phyloP scores from a whole-genome alignment of 2,329 filamentous ascomycete species.

The Blastomyces gilchristii region DNA sequence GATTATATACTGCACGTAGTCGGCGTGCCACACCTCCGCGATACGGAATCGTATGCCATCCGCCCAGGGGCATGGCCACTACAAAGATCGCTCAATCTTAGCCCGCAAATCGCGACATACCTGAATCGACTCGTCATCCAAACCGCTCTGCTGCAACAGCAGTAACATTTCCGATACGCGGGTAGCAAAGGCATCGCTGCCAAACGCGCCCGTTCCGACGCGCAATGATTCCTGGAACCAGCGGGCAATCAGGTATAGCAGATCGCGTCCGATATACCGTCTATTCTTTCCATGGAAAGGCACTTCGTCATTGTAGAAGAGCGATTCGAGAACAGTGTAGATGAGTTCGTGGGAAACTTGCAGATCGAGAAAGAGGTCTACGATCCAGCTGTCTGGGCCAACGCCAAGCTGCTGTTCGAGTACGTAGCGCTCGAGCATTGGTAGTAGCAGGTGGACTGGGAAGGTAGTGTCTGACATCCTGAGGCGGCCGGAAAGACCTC shows the following conservation, averaged over 20 bases:
- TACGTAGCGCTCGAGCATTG: slow-evolving; percentile 46
- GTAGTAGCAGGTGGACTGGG: slow-evolving; percentile 44
- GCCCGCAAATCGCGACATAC: slow-evolving; percentile 32
- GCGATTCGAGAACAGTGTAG: slow-evolving; percentile 51
- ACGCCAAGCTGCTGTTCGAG: slow-evolving; percentile 41
- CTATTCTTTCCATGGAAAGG: slow-evolving; percentile 53
- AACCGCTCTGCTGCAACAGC: slow-evolving; percentile 35
- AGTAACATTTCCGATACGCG: slow-evolving; percentile 37
- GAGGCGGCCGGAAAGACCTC: slow-evolving; percentile 47
- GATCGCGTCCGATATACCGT: slow-evolving; percentile 49
- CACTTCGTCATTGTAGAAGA: slow-evolving; percentile 57
- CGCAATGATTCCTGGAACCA: slow-evolving; percentile 52
- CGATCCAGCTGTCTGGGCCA: slow-evolving; percentile 47
- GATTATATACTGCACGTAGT: background rate
- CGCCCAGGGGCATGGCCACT: background rate
- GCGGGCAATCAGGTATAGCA: slow-evolving; percentile 49
- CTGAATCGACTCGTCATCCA: slow-evolving; percentile 31
- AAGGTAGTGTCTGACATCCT: slow-evolving; percentile 48
- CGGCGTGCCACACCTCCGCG: background rate
- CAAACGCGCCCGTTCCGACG: slow-evolving; percentile 47
- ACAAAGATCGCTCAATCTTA: slow-evolving; percentile 25
- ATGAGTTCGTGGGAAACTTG: slow-evolving; percentile 52
- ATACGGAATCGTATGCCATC: background rate
- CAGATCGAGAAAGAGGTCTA: slow-evolving; percentile 56
- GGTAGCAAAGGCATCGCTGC: slow-evolving; percentile 48